Evolutionary conservation across 2,329 filamentous ascomycete genomes (phyloP), one percentile per base, ranked within the genome.

Genomic region (Xylariaceae sp.): DNA sequence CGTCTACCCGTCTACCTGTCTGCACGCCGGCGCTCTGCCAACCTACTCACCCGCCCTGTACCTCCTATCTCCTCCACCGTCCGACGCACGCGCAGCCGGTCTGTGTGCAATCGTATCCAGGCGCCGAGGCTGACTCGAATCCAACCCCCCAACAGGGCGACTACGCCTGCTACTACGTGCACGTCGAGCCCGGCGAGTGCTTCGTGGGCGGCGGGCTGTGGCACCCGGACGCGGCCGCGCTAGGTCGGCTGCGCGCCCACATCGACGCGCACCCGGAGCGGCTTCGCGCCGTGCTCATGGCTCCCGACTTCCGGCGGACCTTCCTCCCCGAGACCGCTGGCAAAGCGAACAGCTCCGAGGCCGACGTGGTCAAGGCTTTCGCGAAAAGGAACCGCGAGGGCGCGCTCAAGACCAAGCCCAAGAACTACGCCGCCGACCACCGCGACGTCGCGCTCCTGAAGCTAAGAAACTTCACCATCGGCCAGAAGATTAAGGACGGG

Each of bases 91-190:
- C n/a, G n/a, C n/a, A n/a, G n/a, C n/a, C n/a, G n/a, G n/a, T n/a
- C n/a, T n/a, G n/a, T n/a, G n/a, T n/a, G n/a, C n/a, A n/a, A n/a
- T n/a, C n/a, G n/a, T n/a, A n/a, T n/a, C n/a, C n/a, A n/a, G n/a
- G n/a, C n/a, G n/a, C n/a, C n/a, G n/a, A n/a, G n/a, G n/a, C n/a
- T n/a, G n/a, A n/a, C n/a, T n/a, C n/a, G n/a, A n/a, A n/a, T n/a
- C n/a, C n/a, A n/a, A n/a, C n/a, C n/a, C n/a, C n/a, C n/a, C n/a
- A n/a, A n/a, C n/a, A n/a, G n/a, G n/a, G n/a, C n/a, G n/a, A n/a
- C n/a, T 93, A 92, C 58, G 88, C 88, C 5, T 81, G 78, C 52
- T 94, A 94, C 62, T 94, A 94, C 60, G 63, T 94, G 14, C 87
- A 94, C 56, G 72, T 85, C 43, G 76, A 90, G 54, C 86, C 88